Evolutionary conservation across 2,329 filamentous ascomycete species (phyloP).

Genomic region (Colletotrichum sp.): DNA sequence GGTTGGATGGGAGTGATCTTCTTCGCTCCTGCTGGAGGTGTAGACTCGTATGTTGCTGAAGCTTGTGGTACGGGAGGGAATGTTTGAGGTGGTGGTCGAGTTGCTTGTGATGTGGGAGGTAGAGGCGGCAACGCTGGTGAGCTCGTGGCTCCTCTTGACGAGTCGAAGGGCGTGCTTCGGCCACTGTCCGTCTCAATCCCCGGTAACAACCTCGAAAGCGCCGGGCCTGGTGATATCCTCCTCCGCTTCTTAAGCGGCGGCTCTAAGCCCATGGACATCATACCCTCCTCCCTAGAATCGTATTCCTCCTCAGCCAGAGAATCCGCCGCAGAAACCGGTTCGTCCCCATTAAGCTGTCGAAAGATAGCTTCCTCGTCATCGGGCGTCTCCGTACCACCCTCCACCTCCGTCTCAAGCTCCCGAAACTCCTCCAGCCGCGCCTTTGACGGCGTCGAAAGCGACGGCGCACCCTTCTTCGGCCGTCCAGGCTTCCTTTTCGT

Average conservation of each 20-base stretch:
- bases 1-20: neutral
- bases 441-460: slow-evolving; percentile 42
- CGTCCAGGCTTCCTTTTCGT: slow-evolving; percentile 23
- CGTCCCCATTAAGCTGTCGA: slow-evolving; percentile 7
- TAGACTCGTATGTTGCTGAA: neutral
- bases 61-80: neutral
- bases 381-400: slow-evolving; percentile 28
- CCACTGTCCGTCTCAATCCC: slow-evolving; percentile 8
- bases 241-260: slow-evolving; percentile 12
- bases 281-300: neutral
- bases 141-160: slow-evolving; percentile 6
- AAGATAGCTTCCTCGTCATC: slow-evolving; percentile 25
- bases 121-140: slow-evolving; percentile 3
- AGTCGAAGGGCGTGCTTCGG: neutral
- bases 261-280: neutral
- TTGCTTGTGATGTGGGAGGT: neutral
- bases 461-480: slow-evolving; percentile 34
- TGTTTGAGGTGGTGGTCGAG: neutral
- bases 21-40: neutral
- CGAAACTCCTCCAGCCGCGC: slow-evolving; percentile 31
- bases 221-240: neutral
- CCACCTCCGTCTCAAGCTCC: slow-evolving; percentile 23
- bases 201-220: neutral
- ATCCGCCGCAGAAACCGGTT: neutral
- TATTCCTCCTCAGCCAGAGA: neutral